Conservation (phyloP, 2,329 filamentous ascomycete genomes). For the Colletotrichum salicis region DNA sequence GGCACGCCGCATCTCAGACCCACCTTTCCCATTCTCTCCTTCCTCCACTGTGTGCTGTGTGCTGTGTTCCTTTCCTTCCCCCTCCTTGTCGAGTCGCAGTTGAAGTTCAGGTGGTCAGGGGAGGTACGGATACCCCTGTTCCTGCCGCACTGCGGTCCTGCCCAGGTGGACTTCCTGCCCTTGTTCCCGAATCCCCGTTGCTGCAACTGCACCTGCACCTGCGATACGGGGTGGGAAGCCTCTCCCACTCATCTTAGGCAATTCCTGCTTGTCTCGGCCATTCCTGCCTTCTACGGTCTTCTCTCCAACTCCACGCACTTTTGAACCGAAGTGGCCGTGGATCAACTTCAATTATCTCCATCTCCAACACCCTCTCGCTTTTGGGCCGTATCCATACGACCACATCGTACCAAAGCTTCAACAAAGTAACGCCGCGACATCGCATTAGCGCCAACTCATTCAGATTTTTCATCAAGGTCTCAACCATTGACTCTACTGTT, state of each 20-base stretch:
- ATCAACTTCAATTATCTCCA: not conserved
- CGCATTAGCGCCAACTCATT: not conserved
- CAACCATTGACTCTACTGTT: not conserved
- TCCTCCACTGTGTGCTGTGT: no score
- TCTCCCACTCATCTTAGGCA: constrained; percentile 15
- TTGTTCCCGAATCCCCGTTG: not conserved
- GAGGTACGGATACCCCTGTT: not conserved
- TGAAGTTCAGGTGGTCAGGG: not conserved
- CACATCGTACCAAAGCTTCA: not conserved
- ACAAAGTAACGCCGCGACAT: not conserved
- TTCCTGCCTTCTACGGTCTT: constrained; percentile 18
- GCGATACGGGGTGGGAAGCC: constrained; percentile 10
- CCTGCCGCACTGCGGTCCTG: not conserved
- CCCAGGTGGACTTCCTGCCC: not conserved
- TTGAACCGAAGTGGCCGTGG: constrained; percentile 1
- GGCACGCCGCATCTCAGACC: not conserved
- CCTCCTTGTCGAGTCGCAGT: not conserved
- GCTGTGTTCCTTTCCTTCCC: not conserved
- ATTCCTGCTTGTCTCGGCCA: constrained; percentile 28
- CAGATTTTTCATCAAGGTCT: not conserved
- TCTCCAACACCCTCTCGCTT: not conserved
- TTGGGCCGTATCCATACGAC: not conserved
- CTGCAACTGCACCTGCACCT: not conserved
- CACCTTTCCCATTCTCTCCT: not conserved
- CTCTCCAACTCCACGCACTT: constrained; percentile 15